Evolutionary conservation across 768 basidiomycete species (phyloP).

Genomic region (Butyriboletus loyo): DNA sequence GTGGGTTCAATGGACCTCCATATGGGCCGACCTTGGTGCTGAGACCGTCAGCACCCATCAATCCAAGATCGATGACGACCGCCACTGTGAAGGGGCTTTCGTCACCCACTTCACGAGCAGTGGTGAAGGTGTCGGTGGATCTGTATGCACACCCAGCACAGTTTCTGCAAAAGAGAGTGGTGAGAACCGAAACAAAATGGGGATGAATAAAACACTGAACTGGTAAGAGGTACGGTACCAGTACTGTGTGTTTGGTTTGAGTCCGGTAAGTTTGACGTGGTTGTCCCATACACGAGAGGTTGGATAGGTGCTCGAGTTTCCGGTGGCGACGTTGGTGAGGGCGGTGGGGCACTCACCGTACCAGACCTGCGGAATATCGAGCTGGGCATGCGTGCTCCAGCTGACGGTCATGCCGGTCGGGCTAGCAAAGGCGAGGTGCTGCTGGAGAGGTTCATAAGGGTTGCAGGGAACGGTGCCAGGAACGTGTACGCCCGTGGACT

Average conservation of each 20-base stretch:
- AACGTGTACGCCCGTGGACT: conserved; percentile 28
- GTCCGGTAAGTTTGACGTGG: conserved; percentile 26
- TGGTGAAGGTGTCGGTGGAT: conserved; percentile 23
- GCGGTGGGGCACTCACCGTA: conserved; percentile 20
- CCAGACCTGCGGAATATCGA: conserved; percentile 24
- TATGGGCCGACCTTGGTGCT: conserved; percentile 29
- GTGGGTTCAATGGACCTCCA: conserved; percentile 19
- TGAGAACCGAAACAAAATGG: neutral
- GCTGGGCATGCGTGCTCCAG: conserved; percentile 21
- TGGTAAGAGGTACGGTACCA: conserved; percentile 29
- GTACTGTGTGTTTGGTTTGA: conserved; percentile 23
- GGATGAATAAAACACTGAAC: conserved; percentile 6
- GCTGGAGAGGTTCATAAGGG: conserved; percentile 27
- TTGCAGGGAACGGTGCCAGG: conserved; percentile 28
- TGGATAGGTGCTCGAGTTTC: conserved; percentile 22
- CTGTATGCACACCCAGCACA: conserved; percentile 28
- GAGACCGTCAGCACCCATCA: conserved; percentile 28
- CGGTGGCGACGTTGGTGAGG: conserved; percentile 18
- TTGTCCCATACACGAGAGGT: conserved; percentile 28
- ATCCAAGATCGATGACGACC: conserved; percentile 26
- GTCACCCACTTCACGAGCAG: conserved; percentile 19
- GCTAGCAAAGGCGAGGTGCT: conserved; percentile 25
- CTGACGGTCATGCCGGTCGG: conserved; percentile 27
- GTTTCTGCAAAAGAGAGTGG: conserved; percentile 9
- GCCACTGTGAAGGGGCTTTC: conserved; percentile 22